These are phyloP conservation scores for Paspalum notatum DNA, from an alignment of 176 grass and related monocot species.

Conservation along the genomic window DNA sequence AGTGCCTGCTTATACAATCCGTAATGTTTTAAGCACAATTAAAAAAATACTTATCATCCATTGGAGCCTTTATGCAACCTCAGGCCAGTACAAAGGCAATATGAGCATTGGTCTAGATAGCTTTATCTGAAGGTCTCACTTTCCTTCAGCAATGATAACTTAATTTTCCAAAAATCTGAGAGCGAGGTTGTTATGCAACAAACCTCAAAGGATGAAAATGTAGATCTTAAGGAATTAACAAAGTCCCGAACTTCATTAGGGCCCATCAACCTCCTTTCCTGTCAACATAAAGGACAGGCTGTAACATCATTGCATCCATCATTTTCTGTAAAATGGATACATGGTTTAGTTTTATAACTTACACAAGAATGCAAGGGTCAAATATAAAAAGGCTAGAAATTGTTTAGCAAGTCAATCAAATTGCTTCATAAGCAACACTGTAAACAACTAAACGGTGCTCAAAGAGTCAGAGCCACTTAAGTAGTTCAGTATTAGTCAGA, in stretches of 20 bases:
- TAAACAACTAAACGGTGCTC: neutral
- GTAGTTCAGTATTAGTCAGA: neutral
- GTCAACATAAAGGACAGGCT: neutral
- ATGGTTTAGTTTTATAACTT: conserved; percentile 2
- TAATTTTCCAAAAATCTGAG: conserved; percentile 7
- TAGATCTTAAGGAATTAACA: conserved; percentile 85
- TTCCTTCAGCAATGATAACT: neutral
- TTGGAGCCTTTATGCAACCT: neutral
- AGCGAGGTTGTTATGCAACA: neutral
- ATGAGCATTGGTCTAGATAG: conserved; percentile 13
- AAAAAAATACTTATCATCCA: neutral
- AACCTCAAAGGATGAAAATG: conserved; percentile 91
- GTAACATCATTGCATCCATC: neutral
- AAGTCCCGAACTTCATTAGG: conserved; percentile 62
- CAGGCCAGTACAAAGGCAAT: neutral
- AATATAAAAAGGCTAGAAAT: neutral
- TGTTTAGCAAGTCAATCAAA: neutral
- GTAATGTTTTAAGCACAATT: conserved; percentile 20
- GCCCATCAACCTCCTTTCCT: conserved; percentile 85
- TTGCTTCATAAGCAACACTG: conserved; percentile 17
- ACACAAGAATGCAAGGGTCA: neutral
- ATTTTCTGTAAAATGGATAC: conserved; percentile 17
- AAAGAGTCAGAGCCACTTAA: neutral
- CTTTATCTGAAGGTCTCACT: neutral
- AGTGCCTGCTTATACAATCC: conserved; percentile 58